Conservation (phyloP, 306 rosid species). For the Malus fusca region DNA sequence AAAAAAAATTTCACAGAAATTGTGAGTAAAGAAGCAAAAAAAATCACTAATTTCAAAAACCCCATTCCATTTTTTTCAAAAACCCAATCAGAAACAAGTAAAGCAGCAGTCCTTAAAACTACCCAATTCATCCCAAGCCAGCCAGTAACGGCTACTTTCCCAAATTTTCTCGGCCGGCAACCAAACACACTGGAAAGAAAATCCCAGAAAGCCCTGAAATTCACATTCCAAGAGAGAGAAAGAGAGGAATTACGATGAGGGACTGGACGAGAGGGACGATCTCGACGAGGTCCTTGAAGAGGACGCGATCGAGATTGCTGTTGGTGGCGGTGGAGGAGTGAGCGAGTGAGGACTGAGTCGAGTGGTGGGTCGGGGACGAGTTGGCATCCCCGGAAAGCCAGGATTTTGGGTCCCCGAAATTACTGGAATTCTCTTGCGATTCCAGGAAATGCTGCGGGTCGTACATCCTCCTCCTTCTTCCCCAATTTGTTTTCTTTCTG, state of each 20-base stretch:
- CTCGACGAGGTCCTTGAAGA: slow-evolving; percentile 79
- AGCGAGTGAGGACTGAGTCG: slow-evolving; percentile 29
- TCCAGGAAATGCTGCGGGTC: slow-evolving; percentile 57
- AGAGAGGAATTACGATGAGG: slow-evolving; percentile 48
- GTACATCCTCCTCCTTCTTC: slow-evolving; percentile 37
- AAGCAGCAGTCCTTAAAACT: neutral
- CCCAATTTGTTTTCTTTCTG: neutral
- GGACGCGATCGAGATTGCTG: slow-evolving; percentile 66
- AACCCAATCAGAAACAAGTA: neutral
- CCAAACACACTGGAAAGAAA: slow-evolving; percentile 5
- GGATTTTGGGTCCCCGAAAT: slow-evolving; percentile 56
- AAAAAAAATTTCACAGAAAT: slow-evolving; percentile 1
- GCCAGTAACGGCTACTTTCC: neutral
- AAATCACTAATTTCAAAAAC: neutral
- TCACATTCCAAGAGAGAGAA: neutral
- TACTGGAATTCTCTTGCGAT: slow-evolving; percentile 40
- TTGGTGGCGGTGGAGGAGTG: slow-evolving; percentile 23
- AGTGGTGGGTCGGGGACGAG: slow-evolving; percentile 42
- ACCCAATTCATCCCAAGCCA: neutral
- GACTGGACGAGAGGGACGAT: slow-evolving; percentile 90
- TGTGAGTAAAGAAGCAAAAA: neutral
- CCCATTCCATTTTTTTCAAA: neutral
- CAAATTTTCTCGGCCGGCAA: neutral
- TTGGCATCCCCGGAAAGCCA: slow-evolving; percentile 62
- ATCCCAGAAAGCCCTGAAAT: neutral